Conservation (phyloP, 2,329 filamentous ascomycete genomes). For the Penicillium sp. region DNA sequence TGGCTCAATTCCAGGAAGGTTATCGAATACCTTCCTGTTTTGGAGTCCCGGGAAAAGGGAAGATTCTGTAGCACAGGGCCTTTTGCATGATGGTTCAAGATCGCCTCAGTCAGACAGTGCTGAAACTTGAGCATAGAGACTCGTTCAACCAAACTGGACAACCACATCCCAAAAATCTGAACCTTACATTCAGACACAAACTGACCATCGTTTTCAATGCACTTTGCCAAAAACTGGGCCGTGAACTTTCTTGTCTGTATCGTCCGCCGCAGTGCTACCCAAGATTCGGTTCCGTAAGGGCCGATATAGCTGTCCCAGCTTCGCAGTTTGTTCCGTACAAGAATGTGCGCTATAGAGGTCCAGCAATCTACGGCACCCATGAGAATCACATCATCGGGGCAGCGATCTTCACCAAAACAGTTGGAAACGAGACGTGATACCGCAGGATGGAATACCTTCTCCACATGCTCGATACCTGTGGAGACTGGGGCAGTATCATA, state of each 20-base stretch:
- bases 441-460: conserved; percentile 53
- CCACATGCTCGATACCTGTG: conserved; percentile 37
- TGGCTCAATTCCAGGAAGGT: conserved; percentile 58
- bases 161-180: conserved; percentile 59
- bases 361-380: conserved; percentile 60
- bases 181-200: conserved; percentile 52
- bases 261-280: conserved; percentile 52
- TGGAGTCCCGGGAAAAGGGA: conserved; percentile 56
- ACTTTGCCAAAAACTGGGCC: conserved; percentile 50
- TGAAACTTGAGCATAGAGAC: conserved; percentile 67
- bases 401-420: conserved; percentile 63
- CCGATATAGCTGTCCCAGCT: conserved; percentile 63
- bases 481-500: conserved; percentile 31
- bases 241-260: conserved; percentile 54
- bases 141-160: conserved; percentile 62
- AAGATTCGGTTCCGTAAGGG: conserved; percentile 57
- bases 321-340: conserved; percentile 52
- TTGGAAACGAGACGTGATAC: conserved; percentile 63
- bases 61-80: conserved; percentile 61
- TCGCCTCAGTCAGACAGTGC: conserved; percentile 58
- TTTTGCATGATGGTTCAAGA: conserved; percentile 54
- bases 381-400: conserved; percentile 60
- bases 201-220: conserved; percentile 48
- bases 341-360: conserved; percentile 54
- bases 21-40: conserved; percentile 51